phyloP scores from a whole-genome alignment of 1,139 yeast species.

The Petasospora rhodanensis region DNA sequence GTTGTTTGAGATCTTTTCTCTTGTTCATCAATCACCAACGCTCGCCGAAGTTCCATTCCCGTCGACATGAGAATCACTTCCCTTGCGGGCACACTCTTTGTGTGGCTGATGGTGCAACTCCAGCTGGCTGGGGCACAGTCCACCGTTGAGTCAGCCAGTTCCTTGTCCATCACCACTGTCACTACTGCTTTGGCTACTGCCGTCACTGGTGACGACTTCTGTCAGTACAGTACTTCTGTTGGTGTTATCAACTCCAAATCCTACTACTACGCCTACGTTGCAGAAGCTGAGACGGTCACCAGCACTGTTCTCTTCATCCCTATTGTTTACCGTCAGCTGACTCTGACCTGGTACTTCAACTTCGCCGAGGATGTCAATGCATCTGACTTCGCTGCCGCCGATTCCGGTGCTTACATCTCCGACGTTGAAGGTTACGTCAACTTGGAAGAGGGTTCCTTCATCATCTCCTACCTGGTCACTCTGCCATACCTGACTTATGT shows the following conservation, averaged over 20 bases:
- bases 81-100: constrained; percentile 1
- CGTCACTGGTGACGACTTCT: neutral
- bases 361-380: constrained; percentile 4
- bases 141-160: neutral
- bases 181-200: neutral
- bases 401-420: constrained; percentile 7
- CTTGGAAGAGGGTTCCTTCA: constrained; percentile 13
- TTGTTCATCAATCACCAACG: no score
- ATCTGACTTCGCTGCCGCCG: constrained; percentile 5
- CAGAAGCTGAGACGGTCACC: neutral
- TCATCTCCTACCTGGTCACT: constrained; percentile 7
- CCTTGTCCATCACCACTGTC: neutral
- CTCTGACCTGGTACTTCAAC: constrained; percentile 1
- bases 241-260: neutral
- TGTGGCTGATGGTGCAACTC: neutral
- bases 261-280: neutral
- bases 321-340: neutral
- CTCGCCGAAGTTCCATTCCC: no score
- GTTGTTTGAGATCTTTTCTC: no score
- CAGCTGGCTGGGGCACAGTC: neutral
- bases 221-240: neutral
- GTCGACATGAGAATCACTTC: constrained; percentile 1
- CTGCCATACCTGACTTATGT: neutral
- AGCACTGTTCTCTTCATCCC: neutral
- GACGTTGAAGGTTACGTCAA: constrained; percentile 12